These are phyloP conservation scores for Tulasnella sp. DNA, from an alignment of 768 basidiomycete genomes.

Conservation along the genomic window DNA sequence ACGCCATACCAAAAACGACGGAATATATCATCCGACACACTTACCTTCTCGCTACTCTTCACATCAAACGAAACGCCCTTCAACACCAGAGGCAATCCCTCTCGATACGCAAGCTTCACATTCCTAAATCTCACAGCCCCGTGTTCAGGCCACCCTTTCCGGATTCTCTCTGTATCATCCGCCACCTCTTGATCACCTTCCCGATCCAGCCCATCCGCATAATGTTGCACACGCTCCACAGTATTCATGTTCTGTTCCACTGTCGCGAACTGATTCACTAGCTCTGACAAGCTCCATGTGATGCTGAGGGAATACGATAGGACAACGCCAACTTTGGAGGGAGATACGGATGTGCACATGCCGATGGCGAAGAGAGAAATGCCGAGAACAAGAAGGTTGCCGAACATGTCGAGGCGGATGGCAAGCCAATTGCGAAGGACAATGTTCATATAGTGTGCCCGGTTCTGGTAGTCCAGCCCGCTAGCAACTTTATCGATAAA, in stretches of 20 bases:
- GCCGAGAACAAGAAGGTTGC: conserved; percentile 38
- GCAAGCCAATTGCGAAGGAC: conserved; percentile 64
- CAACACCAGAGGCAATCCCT: conserved; percentile 81
- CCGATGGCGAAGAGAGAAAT: conserved; percentile 71
- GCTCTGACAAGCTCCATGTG: no score
- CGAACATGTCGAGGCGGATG: conserved; percentile 77
- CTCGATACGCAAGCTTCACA: conserved; percentile 72
- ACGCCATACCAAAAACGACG: conserved; percentile 50
- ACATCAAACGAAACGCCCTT: conserved; percentile 68
- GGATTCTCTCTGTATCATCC: no score
- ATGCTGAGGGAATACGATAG: conserved; percentile 26
- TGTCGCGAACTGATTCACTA: no score
- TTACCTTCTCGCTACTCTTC: conserved; percentile 46
- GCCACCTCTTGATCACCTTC: no score
- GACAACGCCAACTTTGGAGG: background rate
- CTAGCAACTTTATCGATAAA: no score
- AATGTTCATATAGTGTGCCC: conserved; percentile 6
- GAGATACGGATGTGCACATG: background rate
- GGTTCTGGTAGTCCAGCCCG: no score
- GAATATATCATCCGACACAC: conserved; percentile 61
- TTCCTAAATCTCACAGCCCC: conserved; percentile 68
- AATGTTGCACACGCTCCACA: conserved; percentile 71
- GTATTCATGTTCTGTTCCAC: conserved; percentile 25
- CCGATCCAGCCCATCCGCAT: no score
- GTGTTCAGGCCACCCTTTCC: conserved; percentile 45